Evolutionary conservation across 345 rosid species (phyloP).

Genomic region (Aquilaria malaccensis): DNA sequence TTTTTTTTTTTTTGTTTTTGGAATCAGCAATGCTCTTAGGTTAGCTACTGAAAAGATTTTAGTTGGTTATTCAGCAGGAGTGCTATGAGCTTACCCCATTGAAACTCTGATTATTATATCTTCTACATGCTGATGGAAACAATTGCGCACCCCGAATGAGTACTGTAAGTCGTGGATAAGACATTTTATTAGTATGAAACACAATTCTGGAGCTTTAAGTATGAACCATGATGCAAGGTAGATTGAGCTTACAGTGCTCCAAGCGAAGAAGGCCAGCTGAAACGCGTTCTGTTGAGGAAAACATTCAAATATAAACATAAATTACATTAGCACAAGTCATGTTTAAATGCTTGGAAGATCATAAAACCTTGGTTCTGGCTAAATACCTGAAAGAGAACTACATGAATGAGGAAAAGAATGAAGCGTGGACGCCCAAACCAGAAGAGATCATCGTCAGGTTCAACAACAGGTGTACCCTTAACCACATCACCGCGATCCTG

Average conservation of each 20-base stretch:
- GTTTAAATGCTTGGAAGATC: not conserved
- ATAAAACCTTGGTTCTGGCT: not conserved
- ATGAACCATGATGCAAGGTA: not conserved
- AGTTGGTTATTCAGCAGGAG: not conserved
- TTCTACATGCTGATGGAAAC: conserved; percentile 45
- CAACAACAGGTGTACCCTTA: conserved; percentile 84
- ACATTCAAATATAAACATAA: not conserved
- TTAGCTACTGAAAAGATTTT: not conserved
- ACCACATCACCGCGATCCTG: conserved; percentile 86
- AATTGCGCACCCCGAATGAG: conserved; percentile 35
- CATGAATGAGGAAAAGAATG: conserved; percentile 76
- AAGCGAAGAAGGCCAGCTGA: conserved; percentile 76
- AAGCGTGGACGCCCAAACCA: conserved; percentile 90
- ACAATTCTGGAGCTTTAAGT: not conserved
- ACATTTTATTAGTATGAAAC: not conserved
- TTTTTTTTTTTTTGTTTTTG: not conserved
- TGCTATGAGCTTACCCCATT: conserved; percentile 57
- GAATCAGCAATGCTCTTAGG: not conserved
- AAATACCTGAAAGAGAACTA: conserved; percentile 85
- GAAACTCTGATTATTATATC: conserved; percentile 59
- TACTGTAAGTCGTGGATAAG: conserved; percentile 36
- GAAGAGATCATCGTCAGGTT: conserved; percentile 88
- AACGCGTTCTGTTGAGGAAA: conserved; percentile 64
- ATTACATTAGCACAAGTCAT: not conserved
- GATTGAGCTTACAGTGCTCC: conserved; percentile 53